These are phyloP conservation scores for Solanum tarijense DNA, from an alignment of 257 asterid genomes.

Conservation along the genomic window DNA sequence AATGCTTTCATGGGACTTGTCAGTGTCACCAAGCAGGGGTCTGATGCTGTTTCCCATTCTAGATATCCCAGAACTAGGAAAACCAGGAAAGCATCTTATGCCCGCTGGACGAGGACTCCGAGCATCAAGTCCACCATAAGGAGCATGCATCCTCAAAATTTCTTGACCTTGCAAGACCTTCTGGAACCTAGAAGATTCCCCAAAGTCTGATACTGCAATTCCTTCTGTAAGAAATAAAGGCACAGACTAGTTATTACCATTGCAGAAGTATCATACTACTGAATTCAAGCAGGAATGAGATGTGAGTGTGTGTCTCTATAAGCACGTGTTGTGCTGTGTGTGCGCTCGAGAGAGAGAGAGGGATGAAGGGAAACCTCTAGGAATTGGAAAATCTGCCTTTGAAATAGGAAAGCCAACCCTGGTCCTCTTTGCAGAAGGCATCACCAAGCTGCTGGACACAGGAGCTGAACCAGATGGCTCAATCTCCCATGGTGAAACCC, in stretches of 20 bases:
- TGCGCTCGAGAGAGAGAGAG: not conserved
- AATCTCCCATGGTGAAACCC: slow-evolving; percentile 99
- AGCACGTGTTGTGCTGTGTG: not conserved
- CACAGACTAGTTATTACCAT: not conserved
- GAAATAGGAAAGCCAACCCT: slow-evolving; percentile 50
- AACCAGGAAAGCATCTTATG: slow-evolving; percentile 36
- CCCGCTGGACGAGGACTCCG: slow-evolving; percentile 37
- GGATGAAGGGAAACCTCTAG: slow-evolving; percentile 31
- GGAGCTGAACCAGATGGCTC: slow-evolving; percentile 56
- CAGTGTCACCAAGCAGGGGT: slow-evolving; percentile 26
- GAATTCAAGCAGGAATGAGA: not conserved
- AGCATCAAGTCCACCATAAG: slow-evolving; percentile 29
- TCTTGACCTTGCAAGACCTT: slow-evolving; percentile 99
- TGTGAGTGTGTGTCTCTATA: not conserved
- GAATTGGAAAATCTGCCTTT: slow-evolving; percentile 41
- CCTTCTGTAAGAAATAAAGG: slow-evolving; percentile 35
- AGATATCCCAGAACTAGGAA: slow-evolving; percentile 19
- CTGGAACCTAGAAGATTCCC: slow-evolving; percentile 73
- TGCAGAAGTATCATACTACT: not conserved
- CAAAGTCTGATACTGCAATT: slow-evolving; percentile 54
- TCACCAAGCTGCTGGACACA: slow-evolving; percentile 46
- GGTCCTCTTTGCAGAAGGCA: slow-evolving; percentile 69
- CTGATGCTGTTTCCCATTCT: slow-evolving; percentile 18
- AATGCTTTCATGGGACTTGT: slow-evolving; percentile 20
- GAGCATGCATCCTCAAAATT: slow-evolving; percentile 49